A percentile compares a stretch with the other conserved stretches of the same genome.
phyloP scores from a whole-genome alignment of 2,329 filamentous ascomycete species.

The Hymenoscyphus linearis region DNA sequence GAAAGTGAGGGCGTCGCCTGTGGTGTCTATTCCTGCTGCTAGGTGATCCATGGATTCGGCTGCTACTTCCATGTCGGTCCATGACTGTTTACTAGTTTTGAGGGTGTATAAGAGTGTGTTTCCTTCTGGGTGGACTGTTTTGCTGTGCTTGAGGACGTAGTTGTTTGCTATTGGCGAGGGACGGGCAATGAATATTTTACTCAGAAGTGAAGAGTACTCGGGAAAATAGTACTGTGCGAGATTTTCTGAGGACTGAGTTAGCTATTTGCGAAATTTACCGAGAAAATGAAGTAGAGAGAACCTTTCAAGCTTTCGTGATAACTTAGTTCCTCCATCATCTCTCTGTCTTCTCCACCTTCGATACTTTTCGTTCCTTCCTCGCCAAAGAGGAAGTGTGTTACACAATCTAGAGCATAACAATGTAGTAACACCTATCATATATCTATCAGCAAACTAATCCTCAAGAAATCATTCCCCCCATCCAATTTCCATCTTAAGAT shows the following conservation, averaged over 20 bases:
- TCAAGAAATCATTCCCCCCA: no score
- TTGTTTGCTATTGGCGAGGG: constrained; percentile 48
- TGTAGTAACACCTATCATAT: constrained; percentile 41
- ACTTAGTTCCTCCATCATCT: constrained; percentile 63
- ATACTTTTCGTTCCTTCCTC: constrained; percentile 59
- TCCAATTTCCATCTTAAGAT: not conserved
- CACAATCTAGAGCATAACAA: constrained; percentile 64
- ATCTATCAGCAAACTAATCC: not conserved
- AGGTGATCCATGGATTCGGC: constrained; percentile 69
- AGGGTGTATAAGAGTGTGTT: constrained; percentile 58
- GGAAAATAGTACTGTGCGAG: constrained; percentile 66
- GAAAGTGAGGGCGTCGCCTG: constrained; percentile 64
- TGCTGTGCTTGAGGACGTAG: constrained; percentile 50
- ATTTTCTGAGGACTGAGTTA: constrained; percentile 36
- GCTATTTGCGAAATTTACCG: no score
- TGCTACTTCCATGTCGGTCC: constrained; percentile 51
- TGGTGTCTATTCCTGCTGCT: constrained; percentile 66
- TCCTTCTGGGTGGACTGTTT: constrained; percentile 40
- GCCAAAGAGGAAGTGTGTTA: constrained; percentile 65
- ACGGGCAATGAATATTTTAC: constrained; percentile 68
- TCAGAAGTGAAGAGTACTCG: constrained; percentile 94
- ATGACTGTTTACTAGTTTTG: constrained; percentile 43
- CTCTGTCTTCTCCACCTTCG: constrained; percentile 47
- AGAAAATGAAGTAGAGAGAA: constrained; percentile 27
- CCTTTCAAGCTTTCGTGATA: constrained; percentile 64